Percentiles rank a stretch among this genome's conserved stretches.
These are phyloP conservation scores for Hymenochaete sp. DNA, from an alignment of 1,284 basidiomycete species.

Conservation along the genomic window DNA sequence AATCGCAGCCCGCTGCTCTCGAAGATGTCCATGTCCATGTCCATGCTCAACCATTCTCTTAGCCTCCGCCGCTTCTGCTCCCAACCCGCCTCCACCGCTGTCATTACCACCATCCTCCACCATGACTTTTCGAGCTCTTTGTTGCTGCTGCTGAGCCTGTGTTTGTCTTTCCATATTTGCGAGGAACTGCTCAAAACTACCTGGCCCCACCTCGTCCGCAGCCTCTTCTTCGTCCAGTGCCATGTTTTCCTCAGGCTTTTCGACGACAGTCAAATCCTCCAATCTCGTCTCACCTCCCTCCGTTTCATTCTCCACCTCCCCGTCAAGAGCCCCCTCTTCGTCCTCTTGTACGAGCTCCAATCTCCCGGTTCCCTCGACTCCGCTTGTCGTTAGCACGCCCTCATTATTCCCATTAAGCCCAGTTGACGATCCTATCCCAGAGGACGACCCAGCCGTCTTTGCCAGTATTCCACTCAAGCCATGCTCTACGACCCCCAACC, in stretches of 20 bases:
- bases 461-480: constrained; percentile 65
- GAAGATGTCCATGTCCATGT: background rate
- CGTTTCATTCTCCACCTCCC: background rate
- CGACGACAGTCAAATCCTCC: background rate
- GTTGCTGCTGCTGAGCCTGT: constrained; percentile 4
- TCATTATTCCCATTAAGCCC: background rate
- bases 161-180: constrained; percentile 14
- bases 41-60: background rate
- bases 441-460: constrained; percentile 33
- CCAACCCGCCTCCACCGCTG: background rate
- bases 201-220: background rate
- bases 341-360: constrained; percentile 8
- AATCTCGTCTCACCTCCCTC: background rate
- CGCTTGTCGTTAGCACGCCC: background rate
- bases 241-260: constrained; percentile 1
- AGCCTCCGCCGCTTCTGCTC: background rate
- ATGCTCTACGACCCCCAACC: constrained; percentile 70
- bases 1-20: constrained; percentile 12
- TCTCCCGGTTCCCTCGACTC: background rate
- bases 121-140: background rate
- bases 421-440: background rate
- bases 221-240: background rate
- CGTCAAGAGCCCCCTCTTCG: constrained; percentile 3
- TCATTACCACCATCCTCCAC: background rate
- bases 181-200: constrained; percentile 17